Evolutionary conservation across 495 filamentous ascomycete genomes (phyloP), one percentile per base, ranked within the genome.

Genomic region (Talaromyces ruber): DNA sequence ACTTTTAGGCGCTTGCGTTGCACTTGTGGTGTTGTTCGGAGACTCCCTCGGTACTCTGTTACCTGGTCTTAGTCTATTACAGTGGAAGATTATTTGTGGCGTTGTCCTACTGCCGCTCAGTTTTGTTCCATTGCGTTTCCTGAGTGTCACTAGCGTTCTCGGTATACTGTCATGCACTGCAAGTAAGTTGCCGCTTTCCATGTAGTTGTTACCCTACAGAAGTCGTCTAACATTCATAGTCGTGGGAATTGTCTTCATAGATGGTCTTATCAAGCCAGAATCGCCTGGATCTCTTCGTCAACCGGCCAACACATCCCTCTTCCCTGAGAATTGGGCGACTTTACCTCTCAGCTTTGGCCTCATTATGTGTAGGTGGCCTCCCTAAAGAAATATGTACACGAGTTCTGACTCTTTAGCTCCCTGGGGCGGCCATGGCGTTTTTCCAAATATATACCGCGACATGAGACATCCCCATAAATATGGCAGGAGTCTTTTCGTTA

Each of bases 381-480:
- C n/a, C n/a, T n/a, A 3, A 47, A 61, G 26, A n/a, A 62, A 55
- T 34, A 25, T 24, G 11, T 3, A 21, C 21, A 25, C 32, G 30
- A 53, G 21, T 62, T 6, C 53, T 59, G 26, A 25, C 24, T 43
- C 11, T 18, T 37, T 60, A 84, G 81, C 92, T 25, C 92, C 93
- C 1, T 98, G 92, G 92, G 94, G 94, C 65, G 94, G 94, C 7
- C 94, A 98, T 70, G 83, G 85, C 59, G 94, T 98, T 28, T 97
- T 98, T 69, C 94, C 94, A 2, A 96, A 96, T 67, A 97, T 98
- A 68, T 98, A 97, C 71, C 84, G 92, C 58, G 94, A 98, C 74
- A 98, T 98, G 94, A 82, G 94, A 64, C 94, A 98, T 71, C 92
- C 94, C 0, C 81, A 89, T 52, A 94, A 91, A 68, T 98, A 94